Evolutionary conservation across 2,329 filamentous ascomycete species (phyloP), one percentile per base, ranked within the genome.

Genomic region (Dactylonectria estremocensis): DNA sequence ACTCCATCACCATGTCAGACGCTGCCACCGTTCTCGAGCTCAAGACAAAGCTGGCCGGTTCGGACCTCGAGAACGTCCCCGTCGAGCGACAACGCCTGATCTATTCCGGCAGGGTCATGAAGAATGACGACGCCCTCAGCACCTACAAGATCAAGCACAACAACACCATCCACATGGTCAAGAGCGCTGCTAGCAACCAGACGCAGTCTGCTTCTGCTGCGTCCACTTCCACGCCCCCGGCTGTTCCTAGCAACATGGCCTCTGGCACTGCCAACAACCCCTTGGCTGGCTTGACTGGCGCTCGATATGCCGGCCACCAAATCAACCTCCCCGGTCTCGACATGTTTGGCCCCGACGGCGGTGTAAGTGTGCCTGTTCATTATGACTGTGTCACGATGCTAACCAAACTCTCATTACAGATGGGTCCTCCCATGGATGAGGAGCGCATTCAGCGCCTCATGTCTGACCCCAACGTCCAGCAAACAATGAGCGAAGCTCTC

Each of bases 21-120:
- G 89, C 90, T 40, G 93, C 92, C 55, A 93, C 92, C 8, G 92
- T 98, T 49, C 87, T 89, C 64, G 95, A 98, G 69, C 89, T 99
- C 75, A 99, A 99, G 88, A 89, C 88, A 69, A 97, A 95, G 86
- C 91, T 99, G 45, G 90, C 95, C 5, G 88, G 89, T 35, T 83
- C 90, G 65, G 94, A 97, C 75, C 94, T 92, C 78, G 95, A 97
- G 80, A 92, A 97, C 80, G 91, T 97, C 63, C 92, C 96, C 37
- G 88, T 92, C 61, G 94, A 97, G 78, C 90, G 95, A 74, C 95
- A 98, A 84, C 93, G 96, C 68, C 87, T 99, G 71, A 99, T 99
- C 83, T 99, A 98, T 86, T 98, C 95, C 6, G 96, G 96, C 60
- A 92, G 95, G 68, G 95, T 99, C 68, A 90, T 99, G 84, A 99